phyloP scores from a whole-genome alignment of 2,329 filamentous ascomycete genomes.

The Cytospora paraplurivora region DNA sequence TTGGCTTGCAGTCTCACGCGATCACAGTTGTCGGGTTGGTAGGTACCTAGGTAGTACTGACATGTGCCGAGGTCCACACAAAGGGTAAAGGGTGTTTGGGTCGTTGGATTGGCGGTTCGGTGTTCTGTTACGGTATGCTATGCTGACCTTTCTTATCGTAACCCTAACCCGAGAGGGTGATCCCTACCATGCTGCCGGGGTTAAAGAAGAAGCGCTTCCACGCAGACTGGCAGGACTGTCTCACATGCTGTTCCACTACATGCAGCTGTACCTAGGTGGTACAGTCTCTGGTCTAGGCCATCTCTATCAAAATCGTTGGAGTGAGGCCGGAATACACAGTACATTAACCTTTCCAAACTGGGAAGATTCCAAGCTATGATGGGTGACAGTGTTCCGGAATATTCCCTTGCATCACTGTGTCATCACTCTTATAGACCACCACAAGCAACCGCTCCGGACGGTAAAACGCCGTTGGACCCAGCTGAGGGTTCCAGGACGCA shows the following conservation, averaged over 20 bases:
- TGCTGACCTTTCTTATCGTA: not conserved
- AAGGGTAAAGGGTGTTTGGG: not conserved
- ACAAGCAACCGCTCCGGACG: too few relatives aligned
- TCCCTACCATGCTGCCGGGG: not conserved
- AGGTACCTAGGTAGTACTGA: too few relatives aligned
- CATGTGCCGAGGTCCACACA: slow-evolving; percentile 20
- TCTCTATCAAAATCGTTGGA: too few relatives aligned
- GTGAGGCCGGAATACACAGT: not conserved
- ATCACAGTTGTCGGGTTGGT: not conserved
- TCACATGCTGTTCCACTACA: too few relatives aligned
- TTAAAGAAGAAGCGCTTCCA: not conserved
- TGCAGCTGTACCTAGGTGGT: too few relatives aligned
- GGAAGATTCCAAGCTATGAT: not conserved
- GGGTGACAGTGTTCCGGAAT: slow-evolving; percentile 19
- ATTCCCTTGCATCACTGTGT: slow-evolving; percentile 17
- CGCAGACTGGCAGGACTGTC: too few relatives aligned
- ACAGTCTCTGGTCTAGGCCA: too few relatives aligned
- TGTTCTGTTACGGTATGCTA: too few relatives aligned
- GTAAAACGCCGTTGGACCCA: too few relatives aligned
- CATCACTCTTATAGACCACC: not conserved
- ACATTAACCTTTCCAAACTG: not conserved
- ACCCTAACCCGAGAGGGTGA: not conserved
- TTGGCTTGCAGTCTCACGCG: not conserved
- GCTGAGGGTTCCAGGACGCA: too few relatives aligned
- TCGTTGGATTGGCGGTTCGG: not conserved